Evolutionary conservation across 225 moss, liverwort and hornwort genomes (phyloP).

Genomic region (Ulota crispa): DNA sequence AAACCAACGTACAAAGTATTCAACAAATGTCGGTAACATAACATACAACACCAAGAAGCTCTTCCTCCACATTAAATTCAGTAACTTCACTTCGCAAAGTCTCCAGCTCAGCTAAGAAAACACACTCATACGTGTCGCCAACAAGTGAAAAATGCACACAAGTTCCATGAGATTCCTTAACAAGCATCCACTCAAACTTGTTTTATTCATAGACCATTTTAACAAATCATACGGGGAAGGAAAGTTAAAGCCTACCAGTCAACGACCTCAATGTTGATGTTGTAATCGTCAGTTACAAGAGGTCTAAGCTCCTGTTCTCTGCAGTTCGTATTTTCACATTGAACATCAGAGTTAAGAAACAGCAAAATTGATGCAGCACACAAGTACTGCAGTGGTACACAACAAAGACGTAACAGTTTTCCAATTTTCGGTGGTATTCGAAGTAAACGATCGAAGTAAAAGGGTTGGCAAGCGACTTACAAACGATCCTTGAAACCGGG

Average conservation of each 20-base stretch:
- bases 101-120: background rate
- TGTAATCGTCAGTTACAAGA: slow-evolving; percentile 81
- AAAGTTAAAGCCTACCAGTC: slow-evolving; percentile 46
- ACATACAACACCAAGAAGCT: background rate
- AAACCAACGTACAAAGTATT: slow-evolving; percentile 16
- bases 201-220: background rate
- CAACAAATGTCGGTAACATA: slow-evolving; percentile 8
- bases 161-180: background rate
- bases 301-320: slow-evolving; percentile 91
- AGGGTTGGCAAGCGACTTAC: slow-evolving; percentile 50
- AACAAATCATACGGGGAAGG: background rate
- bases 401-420: no score
- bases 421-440: background rate
- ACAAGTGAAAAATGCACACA: slow-evolving; percentile 12
- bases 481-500: slow-evolving; percentile 85
- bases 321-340: slow-evolving; percentile 24
- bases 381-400: background rate
- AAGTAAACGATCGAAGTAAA: background rate
- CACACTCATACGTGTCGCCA: background rate
- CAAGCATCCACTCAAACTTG: background rate
- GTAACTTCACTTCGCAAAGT: background rate
- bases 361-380: background rate
- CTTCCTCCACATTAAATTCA: background rate
- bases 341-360: slow-evolving; percentile 8
- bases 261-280: slow-evolving; percentile 63